These are phyloP conservation scores for Gonapodya prolifera DNA, from an alignment of 192 early-diverging fungal genomes.

Conservation along the genomic window DNA sequence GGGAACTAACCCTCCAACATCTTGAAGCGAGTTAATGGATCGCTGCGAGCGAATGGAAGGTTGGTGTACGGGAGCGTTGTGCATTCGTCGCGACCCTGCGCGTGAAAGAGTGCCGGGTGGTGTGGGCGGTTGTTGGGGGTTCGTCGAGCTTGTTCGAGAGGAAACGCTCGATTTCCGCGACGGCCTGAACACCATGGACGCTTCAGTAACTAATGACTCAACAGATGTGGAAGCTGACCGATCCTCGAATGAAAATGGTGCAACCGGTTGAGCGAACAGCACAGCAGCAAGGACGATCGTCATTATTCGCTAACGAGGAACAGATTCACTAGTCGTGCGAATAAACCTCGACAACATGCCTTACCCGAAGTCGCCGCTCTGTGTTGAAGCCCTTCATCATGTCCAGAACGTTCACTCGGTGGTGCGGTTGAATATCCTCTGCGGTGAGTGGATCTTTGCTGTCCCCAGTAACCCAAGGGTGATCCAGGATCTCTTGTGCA, in stretches of 20 bases:
- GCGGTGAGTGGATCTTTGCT: constrained; percentile 5
- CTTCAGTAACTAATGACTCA: not conserved
- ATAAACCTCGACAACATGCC: not conserved
- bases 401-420: constrained; percentile 23
- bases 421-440: constrained; percentile 5
- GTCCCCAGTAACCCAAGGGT: constrained; percentile 30
- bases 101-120: not conserved
- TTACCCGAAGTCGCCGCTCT: constrained; percentile 18
- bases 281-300: not conserved
- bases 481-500: constrained; percentile 28
- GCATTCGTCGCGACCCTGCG: not conserved
- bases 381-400: constrained; percentile 30
- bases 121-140: not conserved
- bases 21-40: not conserved
- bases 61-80: not conserved
- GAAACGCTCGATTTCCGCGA: not conserved
- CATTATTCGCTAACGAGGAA: not conserved
- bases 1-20: too few species aligned
- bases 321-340: not conserved
- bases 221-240: not conserved
- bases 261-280: not conserved
- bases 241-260: not conserved
- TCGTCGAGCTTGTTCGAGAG: not conserved
- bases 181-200: not conserved
- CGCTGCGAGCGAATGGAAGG: not conserved